phyloP scores from a whole-genome alignment of 2,329 filamentous ascomycete species.

The Chalaropsis thielavioides region DNA sequence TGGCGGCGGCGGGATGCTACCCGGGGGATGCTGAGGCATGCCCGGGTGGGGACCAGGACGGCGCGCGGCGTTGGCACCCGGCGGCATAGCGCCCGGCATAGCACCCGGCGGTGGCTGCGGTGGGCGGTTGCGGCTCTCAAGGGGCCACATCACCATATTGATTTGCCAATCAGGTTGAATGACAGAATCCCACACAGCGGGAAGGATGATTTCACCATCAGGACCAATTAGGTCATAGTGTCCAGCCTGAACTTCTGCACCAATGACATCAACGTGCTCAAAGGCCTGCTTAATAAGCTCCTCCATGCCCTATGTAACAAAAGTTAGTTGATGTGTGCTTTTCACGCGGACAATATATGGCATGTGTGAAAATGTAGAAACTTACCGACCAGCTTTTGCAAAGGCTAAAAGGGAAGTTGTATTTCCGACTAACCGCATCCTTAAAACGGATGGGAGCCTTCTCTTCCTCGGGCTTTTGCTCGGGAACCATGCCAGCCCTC shows the following conservation, averaged over 20 bases:
- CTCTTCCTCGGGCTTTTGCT: conserved; percentile 36
- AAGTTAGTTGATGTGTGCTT: conserved; percentile 1
- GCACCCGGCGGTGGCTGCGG: background rate
- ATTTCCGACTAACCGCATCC: conserved; percentile 80
- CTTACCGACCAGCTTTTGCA: conserved; percentile 73
- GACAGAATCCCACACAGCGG: conserved; percentile 63
- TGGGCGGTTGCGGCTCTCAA: conserved; percentile 29
- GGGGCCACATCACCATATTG: conserved; percentile 46
- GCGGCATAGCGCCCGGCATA: no score
- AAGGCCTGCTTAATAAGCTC: conserved; percentile 77
- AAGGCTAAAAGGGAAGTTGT: conserved; percentile 76
- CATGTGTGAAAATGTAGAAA: conserved; percentile 19
- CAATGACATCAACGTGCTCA: conserved; percentile 60
- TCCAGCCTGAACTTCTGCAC: conserved; percentile 60
- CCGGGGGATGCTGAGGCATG: background rate
- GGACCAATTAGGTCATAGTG: conserved; percentile 71
- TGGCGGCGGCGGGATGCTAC: conserved; percentile 8
- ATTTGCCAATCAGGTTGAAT: conserved; percentile 53
- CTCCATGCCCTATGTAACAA: conserved; percentile 56
- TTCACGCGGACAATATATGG: background rate
- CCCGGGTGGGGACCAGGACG: background rate
- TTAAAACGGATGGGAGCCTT: conserved; percentile 77
- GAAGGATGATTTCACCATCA: conserved; percentile 68
- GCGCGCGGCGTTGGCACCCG: background rate
- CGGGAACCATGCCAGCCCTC: conserved; percentile 35